phyloP scores from a whole-genome alignment of 208 protist genomes.

The Tritrichomonas musculus region DNA sequence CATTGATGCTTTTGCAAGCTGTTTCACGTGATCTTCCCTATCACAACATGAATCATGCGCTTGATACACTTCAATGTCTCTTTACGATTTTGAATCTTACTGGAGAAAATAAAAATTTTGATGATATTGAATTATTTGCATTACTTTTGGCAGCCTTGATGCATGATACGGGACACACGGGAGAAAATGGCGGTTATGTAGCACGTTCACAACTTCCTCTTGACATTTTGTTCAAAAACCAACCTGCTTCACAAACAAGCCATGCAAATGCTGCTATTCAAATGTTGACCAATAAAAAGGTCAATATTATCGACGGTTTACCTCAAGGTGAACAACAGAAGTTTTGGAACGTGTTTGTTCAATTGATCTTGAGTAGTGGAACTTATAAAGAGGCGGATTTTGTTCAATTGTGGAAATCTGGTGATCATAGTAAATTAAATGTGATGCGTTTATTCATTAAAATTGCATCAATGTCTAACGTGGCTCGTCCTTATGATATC shows the following conservation, averaged over 20 bases:
- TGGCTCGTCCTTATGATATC: background rate
- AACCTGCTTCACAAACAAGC: background rate
- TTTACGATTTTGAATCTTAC: background rate
- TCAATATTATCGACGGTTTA: background rate
- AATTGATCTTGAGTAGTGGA: background rate
- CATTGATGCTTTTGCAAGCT: background rate
- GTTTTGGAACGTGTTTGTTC: constrained; percentile 15
- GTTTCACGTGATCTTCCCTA: background rate
- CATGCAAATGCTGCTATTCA: background rate
- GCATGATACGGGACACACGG: background rate
- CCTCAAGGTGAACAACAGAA: background rate
- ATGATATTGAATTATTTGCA: constrained; percentile 7
- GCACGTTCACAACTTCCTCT: background rate
- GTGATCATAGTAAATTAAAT: constrained; percentile 24
- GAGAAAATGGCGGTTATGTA: background rate
- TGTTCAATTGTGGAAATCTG: constrained; percentile 14
- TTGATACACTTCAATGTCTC: background rate
- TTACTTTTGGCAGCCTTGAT: background rate
- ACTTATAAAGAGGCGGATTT: constrained; percentile 10
- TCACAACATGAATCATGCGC: background rate
- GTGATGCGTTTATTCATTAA: background rate
- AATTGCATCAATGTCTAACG: background rate
- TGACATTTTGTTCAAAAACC: constrained; percentile 26
- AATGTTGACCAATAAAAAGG: background rate
- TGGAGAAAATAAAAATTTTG: background rate